These are phyloP conservation scores for Suillus alpinus DNA, from an alignment of 768 basidiomycete species.

Conservation along the genomic window DNA sequence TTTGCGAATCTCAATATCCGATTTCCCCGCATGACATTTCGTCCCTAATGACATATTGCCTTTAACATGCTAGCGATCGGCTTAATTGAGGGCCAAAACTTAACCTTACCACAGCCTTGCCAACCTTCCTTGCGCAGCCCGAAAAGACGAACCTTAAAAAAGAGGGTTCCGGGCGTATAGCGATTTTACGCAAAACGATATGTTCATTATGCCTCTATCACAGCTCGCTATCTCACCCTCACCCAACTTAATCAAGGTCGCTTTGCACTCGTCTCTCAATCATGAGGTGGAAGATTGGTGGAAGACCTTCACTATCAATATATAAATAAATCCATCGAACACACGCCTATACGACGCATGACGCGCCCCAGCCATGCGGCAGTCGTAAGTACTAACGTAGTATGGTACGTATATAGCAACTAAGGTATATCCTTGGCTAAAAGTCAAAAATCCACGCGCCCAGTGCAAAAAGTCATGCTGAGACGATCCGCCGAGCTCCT, in stretches of 20 bases:
- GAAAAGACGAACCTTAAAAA: too few species aligned
- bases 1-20: neutral
- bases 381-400: neutral
- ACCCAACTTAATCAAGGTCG: neutral
- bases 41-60: too few species aligned
- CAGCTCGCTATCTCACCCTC: neutral
- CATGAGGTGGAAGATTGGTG: neutral
- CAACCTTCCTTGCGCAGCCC: neutral
- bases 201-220: neutral
- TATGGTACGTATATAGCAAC: conserved; percentile 8
- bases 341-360: neutral
- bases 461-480: neutral
- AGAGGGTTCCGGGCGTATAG: neutral
- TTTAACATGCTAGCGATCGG: too few species aligned
- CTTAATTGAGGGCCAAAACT: too few species aligned
- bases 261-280: neutral
- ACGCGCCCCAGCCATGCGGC: neutral
- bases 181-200: neutral
- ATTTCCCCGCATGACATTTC: neutral
- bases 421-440: neutral
- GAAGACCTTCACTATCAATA: neutral
- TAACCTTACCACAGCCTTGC: neutral
- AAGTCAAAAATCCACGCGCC: neutral
- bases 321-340: neutral
- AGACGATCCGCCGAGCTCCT: neutral